Evolutionary conservation across 306 rosid species (phyloP).

Genomic region (Glycine tomentella): DNA sequence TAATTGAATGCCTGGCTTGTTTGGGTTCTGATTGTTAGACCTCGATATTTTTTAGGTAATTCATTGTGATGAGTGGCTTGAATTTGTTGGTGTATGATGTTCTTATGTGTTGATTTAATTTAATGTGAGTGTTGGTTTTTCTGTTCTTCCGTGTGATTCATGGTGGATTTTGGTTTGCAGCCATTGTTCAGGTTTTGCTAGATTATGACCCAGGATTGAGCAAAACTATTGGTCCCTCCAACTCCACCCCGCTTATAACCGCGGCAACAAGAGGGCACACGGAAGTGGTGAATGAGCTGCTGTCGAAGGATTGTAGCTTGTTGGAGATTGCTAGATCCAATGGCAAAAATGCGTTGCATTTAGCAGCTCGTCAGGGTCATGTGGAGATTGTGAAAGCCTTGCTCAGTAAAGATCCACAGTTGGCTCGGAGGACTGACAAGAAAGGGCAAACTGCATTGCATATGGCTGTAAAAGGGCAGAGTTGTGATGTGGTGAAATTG

Average conservation of each 20-base stretch:
- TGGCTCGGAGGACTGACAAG: conserved; percentile 97
- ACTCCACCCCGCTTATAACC: conserved; percentile 89
- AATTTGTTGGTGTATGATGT: conserved; percentile 17
- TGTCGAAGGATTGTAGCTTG: conserved; percentile 77
- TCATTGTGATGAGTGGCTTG: background rate
- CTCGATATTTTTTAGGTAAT: conserved; percentile 7
- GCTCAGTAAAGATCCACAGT: conserved; percentile 80
- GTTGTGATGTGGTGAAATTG: conserved; percentile 87
- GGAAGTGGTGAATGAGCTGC: conserved; percentile 84
- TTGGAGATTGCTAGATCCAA: conserved; percentile 81
- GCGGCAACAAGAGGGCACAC: conserved; percentile 90
- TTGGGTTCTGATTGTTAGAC: conserved; percentile 24
- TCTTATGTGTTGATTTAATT: conserved; percentile 15
- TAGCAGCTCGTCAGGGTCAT: conserved; percentile 95
- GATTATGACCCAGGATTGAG: conserved; percentile 78
- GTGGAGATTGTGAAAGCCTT: conserved; percentile 77
- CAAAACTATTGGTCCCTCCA: conserved; percentile 84
- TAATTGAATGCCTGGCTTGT: conserved; percentile 29
- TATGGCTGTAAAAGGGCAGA: conserved; percentile 98
- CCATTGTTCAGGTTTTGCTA: conserved; percentile 84
- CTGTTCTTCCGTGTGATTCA: conserved; percentile 38
- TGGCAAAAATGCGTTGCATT: conserved; percentile 93
- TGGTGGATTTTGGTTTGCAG: conserved; percentile 54
- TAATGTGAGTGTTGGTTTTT: conserved; percentile 2
- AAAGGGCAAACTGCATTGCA: conserved; percentile 99